Evolutionary conservation across 768 basidiomycete species (phyloP), one percentile per base, ranked within the genome.

Genomic region (Pleurotus tuber-regium): DNA sequence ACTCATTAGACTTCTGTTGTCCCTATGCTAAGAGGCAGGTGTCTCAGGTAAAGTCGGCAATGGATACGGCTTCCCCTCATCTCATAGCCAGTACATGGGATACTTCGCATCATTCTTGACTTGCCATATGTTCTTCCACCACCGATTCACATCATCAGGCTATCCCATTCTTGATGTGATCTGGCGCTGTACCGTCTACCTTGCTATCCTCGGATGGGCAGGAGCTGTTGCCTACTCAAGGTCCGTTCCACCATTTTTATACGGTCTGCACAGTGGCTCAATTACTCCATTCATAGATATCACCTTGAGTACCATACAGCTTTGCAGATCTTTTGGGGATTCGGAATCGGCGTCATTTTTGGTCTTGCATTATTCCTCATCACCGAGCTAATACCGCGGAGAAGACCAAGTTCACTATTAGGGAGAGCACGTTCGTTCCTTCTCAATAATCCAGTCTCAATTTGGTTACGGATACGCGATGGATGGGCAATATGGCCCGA

Each of bases 81-180:
- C 89, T 11, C 91, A 93, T 61, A 89, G 88, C 66, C 91, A 93
- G 51, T 91, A 86, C 64, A 92, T 93, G 91, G 91, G 83, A 12
- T 93, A 88, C 67, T 92, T 93, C 57, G 75, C 85, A 4, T 74
- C 88, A 0, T 93, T 92, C 65, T 65, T 92, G 38, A 61, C 84
- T 36, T 82, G 86, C 61, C 91, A 93, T 67, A 61, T 92, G 43
- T 78, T 77, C 56, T 84, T 82, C 56, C 80, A 82, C 29, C 89
- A 92, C 59, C 75, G 76, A 2, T 89, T 88, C 57, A 51, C 72
- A 2, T 66, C 80, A 2, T 81, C 78, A 1, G 86, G 86, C 5
- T 73, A 50, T 23, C 46, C 52, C 8, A 14, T 78, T 9, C 54
- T 89, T 6, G 87, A 92, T 61, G 56, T 54, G n/a, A 59, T 76